Evolutionary conservation across 176 grass and related monocot species (phyloP).

Genomic region (Tillandsia fasciculata): DNA sequence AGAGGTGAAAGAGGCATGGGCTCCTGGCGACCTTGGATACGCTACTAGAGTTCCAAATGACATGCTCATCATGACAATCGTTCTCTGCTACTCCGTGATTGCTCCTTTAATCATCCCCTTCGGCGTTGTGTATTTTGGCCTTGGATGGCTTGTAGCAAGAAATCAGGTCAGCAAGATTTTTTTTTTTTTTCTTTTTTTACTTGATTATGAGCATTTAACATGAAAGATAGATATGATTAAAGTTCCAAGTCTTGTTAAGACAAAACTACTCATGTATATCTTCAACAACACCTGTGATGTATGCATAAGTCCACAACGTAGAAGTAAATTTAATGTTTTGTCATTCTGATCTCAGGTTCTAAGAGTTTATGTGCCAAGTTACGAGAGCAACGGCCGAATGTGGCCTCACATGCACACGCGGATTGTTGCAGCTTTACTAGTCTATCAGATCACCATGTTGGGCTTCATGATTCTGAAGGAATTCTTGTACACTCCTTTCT

Average conservation of each 20-base stretch:
- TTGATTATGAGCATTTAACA: neutral
- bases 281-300: neutral
- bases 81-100: constrained; percentile 86
- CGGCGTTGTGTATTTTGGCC: constrained; percentile 64
- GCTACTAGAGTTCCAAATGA: constrained; percentile 73
- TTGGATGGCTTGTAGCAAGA: constrained; percentile 78
- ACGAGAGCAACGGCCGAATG: constrained; percentile 81
- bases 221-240: neutral
- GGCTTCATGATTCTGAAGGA: constrained; percentile 39
- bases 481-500: constrained; percentile 18
- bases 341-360: constrained; percentile 37
- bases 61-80: constrained; percentile 79
- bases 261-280: neutral
- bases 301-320: neutral
- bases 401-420: constrained; percentile 91
- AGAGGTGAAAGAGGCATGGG: constrained; percentile 70
- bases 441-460: constrained; percentile 84
- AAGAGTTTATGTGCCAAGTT: constrained; percentile 63
- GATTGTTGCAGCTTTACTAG: constrained; percentile 45
- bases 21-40: constrained; percentile 55
- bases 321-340: neutral
- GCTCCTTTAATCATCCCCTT: constrained; percentile 84
- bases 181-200: constrained; percentile 9
- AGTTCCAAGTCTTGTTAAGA: no score
- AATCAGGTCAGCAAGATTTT: constrained; percentile 49